Evolutionary conservation across 140 eudicot genomes (phyloP).

Genomic region (Ambrosia hybrid): DNA sequence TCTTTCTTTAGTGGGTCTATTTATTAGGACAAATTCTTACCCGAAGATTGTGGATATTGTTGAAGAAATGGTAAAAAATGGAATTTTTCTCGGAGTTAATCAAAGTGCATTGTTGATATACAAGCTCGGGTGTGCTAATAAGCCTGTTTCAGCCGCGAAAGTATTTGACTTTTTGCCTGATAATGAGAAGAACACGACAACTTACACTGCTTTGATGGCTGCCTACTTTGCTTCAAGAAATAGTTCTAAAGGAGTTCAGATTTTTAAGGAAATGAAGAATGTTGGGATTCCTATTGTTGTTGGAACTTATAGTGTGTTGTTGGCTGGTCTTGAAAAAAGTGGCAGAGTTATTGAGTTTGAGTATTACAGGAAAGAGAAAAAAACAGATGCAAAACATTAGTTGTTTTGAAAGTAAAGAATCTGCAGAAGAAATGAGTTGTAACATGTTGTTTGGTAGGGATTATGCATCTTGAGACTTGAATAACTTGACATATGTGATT

Average conservation of each 20-base stretch:
- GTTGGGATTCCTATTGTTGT: slow-evolving; percentile 51
- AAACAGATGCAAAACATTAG: slow-evolving; percentile 26
- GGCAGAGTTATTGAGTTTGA: slow-evolving; percentile 52
- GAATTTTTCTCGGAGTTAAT: slow-evolving; percentile 58
- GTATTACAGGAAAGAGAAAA: slow-evolving; percentile 55
- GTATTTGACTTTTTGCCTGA: slow-evolving; percentile 63
- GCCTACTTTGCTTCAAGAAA: slow-evolving; percentile 72
- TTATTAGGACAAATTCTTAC: slow-evolving; percentile 54
- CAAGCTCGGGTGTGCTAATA: slow-evolving; percentile 69
- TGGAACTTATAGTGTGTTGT: slow-evolving; percentile 64
- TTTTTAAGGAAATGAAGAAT: slow-evolving; percentile 55
- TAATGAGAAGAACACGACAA: slow-evolving; percentile 53
- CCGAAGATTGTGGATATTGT: slow-evolving; percentile 54
- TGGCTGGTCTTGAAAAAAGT: slow-evolving; percentile 70
- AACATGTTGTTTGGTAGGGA: too few relatives aligned
- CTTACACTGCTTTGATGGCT: slow-evolving; percentile 70
- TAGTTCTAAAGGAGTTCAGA: slow-evolving; percentile 57
- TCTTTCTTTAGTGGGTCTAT: slow-evolving; percentile 72
- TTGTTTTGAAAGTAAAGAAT: not conserved
- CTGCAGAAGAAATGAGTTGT: not conserved
- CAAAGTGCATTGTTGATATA: slow-evolving; percentile 62
- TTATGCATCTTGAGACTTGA: too few relatives aligned
- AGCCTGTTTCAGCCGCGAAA: slow-evolving; percentile 47
- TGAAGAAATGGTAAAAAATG: slow-evolving; percentile 49
- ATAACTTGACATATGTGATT: too few relatives aligned